Base-by-base conservation (phyloP, 352 stramenopile genomes). In the Phytophthora pisi region DNA sequence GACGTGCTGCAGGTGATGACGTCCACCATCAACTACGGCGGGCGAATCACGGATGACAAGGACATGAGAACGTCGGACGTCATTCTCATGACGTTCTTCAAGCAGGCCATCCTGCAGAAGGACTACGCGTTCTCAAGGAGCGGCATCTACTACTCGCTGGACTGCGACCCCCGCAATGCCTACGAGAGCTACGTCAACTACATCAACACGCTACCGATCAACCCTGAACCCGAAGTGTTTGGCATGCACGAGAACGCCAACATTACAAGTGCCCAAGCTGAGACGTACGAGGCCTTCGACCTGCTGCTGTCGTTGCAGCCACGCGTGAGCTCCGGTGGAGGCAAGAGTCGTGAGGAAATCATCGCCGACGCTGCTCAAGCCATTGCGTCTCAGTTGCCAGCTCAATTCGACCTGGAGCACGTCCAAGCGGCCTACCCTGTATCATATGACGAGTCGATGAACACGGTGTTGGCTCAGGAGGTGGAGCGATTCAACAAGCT, bases 231-330 rank as follows among this genome's bases (percentile, higher is more conserved):
- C 0, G 93, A 98, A 66, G 88, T 97, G 7, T 98, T 98, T 75
- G 94, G 94, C 28, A 98, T 98, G 93, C 94, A 98, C 70, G 87
- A 97, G 51, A 98, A 98, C 70, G 94, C 94, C 40, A 97, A 96
- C 68, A 98, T 98, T 71, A 97, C 93, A 11, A 98, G 90, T 69
- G 91, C 91, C 6, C 88, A 97, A 61, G 92, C 89, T 5, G 92
- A 98, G 66, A 93, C 88, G 0, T 96, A 92, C 73, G 87, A 90
- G 51, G 88, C 89, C 45, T 92, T 98, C 76, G 88, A 94, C 49
- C 91, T 98, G 51, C 80, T 91, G 20, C 61, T 93, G n/a, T 88
- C 91, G 31, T 79, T 97, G 18, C 92, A 97, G 69, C 90, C 90
- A 13, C 85, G 91, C 16, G 88, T 92, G 18, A 89, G 79, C 10